Conservation (phyloP, 768 basidiomycete species). For the Pilatotrama ljubarskyi region DNA sequence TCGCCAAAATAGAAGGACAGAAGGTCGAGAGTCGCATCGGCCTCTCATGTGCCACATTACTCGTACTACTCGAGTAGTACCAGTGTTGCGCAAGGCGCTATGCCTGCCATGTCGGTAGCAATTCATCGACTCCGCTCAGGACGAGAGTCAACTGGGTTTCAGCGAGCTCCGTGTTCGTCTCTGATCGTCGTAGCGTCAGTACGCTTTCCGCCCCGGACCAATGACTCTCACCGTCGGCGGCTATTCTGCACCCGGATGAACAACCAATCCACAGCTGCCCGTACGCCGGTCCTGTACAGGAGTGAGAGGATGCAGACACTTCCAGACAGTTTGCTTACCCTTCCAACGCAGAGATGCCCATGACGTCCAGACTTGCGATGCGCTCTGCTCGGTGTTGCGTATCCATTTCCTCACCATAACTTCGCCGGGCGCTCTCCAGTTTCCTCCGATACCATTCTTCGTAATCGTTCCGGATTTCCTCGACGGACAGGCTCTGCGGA, state of each 20-base stretch:
- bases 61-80: too few relatives aligned
- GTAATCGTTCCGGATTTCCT: conserved; percentile 88
- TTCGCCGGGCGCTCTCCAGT: conserved; percentile 61
- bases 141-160: background rate
- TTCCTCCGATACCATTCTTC: conserved; percentile 84
- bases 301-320: background rate
- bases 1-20: too few relatives aligned
- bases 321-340: conserved; percentile 56
- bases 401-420: conserved; percentile 41
- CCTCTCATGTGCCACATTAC: too few relatives aligned
- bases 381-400: conserved; percentile 34
- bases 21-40: too few relatives aligned
- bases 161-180: conserved; percentile 8
- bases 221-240: conserved; percentile 49
- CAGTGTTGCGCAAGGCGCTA: background rate
- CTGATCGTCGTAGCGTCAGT: background rate
- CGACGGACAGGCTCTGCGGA: conserved; percentile 75
- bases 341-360: conserved; percentile 89
- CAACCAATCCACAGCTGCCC: conserved; percentile 83
- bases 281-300: conserved; percentile 61
- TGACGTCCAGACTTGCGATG: conserved; percentile 57
- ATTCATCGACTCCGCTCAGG: too few relatives aligned
- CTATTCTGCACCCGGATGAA: conserved; percentile 94
- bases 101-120: background rate
- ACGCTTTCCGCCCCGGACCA: too few relatives aligned